Conservation (phyloP, 495 filamentous ascomycete species). For the Cairneyella variabilis region DNA sequence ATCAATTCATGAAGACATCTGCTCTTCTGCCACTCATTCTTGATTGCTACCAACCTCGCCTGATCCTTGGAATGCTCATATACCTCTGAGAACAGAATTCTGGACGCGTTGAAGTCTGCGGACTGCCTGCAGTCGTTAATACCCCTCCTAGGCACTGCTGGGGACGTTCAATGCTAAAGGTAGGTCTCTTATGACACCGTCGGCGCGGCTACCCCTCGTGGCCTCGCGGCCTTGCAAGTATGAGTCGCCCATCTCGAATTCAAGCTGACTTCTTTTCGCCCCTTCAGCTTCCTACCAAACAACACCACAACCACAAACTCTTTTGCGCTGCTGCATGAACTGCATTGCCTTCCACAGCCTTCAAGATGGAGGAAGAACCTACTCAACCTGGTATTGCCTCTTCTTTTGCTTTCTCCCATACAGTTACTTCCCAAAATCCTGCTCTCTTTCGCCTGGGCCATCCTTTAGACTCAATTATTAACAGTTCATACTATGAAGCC, state of each 20-base stretch:
- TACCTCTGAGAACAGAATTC: background rate
- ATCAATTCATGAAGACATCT: slow-evolving; percentile 12
- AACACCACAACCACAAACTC: slow-evolving; percentile 4
- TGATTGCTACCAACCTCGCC: background rate
- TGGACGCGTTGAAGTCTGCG: background rate
- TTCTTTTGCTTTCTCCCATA: slow-evolving; percentile 7
- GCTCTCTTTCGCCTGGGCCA: background rate
- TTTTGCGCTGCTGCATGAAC: background rate
- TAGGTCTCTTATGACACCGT: background rate
- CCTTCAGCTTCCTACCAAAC: background rate
- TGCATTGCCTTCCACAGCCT: background rate
- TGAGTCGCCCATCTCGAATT: background rate
- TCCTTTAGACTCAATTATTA: slow-evolving; percentile 6
- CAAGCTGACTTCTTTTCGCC: background rate
- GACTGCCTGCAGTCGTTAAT: background rate
- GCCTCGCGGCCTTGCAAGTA: background rate
- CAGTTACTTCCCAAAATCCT: background rate
- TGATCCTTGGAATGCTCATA: background rate
- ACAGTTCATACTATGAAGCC: slow-evolving; percentile 32
- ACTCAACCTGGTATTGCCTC: slow-evolving; percentile 28
- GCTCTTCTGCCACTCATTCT: slow-evolving; percentile 25
- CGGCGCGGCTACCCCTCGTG: background rate
- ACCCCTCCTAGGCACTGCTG: background rate
- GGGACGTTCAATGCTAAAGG: background rate
- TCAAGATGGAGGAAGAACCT: slow-evolving; percentile 35